Evolutionary conservation across 371 early-diverging fungal genomes (phyloP), one percentile per base, ranked within the genome.

Genomic region (Apophysomyces trapeziformis): DNA sequence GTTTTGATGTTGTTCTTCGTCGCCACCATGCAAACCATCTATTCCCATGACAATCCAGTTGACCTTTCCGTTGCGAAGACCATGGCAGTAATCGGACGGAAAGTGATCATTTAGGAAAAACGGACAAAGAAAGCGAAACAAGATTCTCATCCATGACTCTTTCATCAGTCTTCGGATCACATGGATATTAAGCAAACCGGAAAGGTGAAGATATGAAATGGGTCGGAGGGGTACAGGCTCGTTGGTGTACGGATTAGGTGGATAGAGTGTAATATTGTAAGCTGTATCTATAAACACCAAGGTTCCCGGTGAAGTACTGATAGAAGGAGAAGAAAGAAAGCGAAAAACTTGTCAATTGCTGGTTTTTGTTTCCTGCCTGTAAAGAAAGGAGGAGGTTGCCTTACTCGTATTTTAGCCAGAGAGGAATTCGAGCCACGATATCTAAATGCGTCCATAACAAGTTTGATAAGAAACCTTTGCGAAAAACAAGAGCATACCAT

Each of bases 61-160:
- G 54, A 50, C 54, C 9, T 16, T 50, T 44, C 84, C 84, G 32
- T 73, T 70, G 56, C 83, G 74, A n/a, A 87, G 62, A n/a, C 79
- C 68, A 43, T 84, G 76, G 41, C 80, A 77, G 61, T 87, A 87
- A 43, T 87, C 87, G 12, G 79, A 78, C 6, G 85, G 85, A 45
- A 87, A 85, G 58, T 87, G 87, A 43, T 87, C 87, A 32, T 87
- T 87, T 50, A 87, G 45, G 58, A 85, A 85, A 70, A 87, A 87
- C 0, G 87, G 87, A 38, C 84, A 76, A 0, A 85, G 39, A 32
- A 84, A 71, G 14, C 87, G 80, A 41, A 85, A 82, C 16, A 84
- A 36, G 21, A 85, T 75, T 4, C 87, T 82, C 2, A 85, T 64
- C 72, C 78, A 77, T 0, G 82, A 81, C 64, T 85, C 87, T 3